phyloP scores from a whole-genome alignment of 225 moss, liverwort and hornwort species.

The Anthoceros angustus region DNA sequence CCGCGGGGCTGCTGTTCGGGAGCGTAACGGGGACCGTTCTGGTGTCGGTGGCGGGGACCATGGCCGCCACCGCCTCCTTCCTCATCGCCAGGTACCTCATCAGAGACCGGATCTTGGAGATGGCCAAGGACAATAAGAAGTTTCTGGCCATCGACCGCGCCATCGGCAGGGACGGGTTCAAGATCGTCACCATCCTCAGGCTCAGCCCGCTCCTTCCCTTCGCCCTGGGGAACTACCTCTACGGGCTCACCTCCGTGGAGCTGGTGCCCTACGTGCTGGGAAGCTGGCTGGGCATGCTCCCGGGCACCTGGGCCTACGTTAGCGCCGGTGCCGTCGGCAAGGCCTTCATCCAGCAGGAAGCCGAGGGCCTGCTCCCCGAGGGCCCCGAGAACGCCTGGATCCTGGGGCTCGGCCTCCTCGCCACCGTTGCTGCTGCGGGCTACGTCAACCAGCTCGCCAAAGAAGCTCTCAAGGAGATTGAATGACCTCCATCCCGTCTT shows the following conservation, averaged over 20 bases:
- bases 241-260: slow-evolving; percentile 82
- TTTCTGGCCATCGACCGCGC: slow-evolving; percentile 91
- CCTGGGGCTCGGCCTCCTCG: slow-evolving; percentile 66
- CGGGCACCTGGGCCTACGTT: slow-evolving; percentile 93
- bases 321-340: slow-evolving; percentile 91
- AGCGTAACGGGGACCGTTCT: slow-evolving; percentile 61
- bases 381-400: slow-evolving; percentile 71
- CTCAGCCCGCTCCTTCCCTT: slow-evolving; percentile 92
- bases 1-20: slow-evolving; percentile 85
- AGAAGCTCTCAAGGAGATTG: slow-evolving; percentile 13
- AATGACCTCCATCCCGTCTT: neutral
- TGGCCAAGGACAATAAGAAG: slow-evolving; percentile 57
- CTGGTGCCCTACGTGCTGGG: slow-evolving; percentile 78
- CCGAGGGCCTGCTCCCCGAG: slow-evolving; percentile 37
- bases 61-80: slow-evolving; percentile 76
- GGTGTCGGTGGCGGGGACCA: slow-evolving; percentile 81
- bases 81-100: slow-evolving; percentile 77
- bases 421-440: slow-evolving; percentile 68
- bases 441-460: slow-evolving; percentile 80
- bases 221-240: slow-evolving; percentile 84
- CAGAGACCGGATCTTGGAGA: slow-evolving; percentile 53
- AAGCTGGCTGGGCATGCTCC: slow-evolving; percentile 98
- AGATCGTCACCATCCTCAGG: slow-evolving; percentile 77
- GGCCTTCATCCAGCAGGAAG: slow-evolving; percentile 66
- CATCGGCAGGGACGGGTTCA: slow-evolving; percentile 84